Percentiles rank a stretch among this genome's conserved stretches.
Conservation (phyloP, 2,329 filamentous ascomycete genomes). For the Neodidymelliopsis sp. region DNA sequence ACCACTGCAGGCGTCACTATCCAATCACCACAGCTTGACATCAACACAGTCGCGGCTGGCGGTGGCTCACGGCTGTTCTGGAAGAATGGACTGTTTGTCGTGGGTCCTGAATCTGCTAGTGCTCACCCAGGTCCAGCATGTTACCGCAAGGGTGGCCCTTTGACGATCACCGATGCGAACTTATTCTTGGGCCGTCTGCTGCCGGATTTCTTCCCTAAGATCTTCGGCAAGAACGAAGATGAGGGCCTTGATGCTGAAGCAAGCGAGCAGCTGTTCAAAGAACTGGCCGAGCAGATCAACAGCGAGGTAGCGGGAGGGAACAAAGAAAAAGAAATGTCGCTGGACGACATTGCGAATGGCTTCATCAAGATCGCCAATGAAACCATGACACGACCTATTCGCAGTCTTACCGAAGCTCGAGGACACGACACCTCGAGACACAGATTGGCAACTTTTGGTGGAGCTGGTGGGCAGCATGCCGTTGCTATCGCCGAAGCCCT, state of each 20-base stretch:
- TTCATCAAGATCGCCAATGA: conserved; percentile 92
- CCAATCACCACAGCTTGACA: conserved; percentile 89
- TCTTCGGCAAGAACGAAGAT: conserved; percentile 90
- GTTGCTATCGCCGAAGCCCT: conserved; percentile 88
- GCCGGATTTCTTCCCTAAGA: conserved; percentile 93
- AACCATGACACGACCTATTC: conserved; percentile 88
- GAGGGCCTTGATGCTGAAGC: conserved; percentile 79
- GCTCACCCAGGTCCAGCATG: conserved; percentile 91
- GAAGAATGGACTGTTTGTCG: conserved; percentile 87
- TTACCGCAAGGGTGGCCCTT: conserved; percentile 86
- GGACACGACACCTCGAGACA: conserved; percentile 91
- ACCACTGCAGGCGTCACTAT: conserved; percentile 94
- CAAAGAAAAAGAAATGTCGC: conserved; percentile 68
- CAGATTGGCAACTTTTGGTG: conserved; percentile 89
- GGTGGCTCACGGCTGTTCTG: conserved; percentile 87
- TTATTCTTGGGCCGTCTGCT: conserved; percentile 82
- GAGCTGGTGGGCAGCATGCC: conserved; percentile 89
- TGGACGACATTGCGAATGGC: conserved; percentile 87
- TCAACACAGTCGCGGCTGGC: conserved; percentile 93
- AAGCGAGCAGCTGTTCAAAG: conserved; percentile 76
- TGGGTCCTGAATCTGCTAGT: conserved; percentile 87
- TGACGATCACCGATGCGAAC: conserved; percentile 94
- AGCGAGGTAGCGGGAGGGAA: conserved; percentile 70
- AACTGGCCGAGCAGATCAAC: conserved; percentile 80
- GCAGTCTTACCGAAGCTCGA: conserved; percentile 89